A percentile compares a stretch with the other conserved stretches of the same genome.
Evolutionary conservation across 257 asterid species (phyloP).

Genomic region (Penstemon davidsonii): DNA sequence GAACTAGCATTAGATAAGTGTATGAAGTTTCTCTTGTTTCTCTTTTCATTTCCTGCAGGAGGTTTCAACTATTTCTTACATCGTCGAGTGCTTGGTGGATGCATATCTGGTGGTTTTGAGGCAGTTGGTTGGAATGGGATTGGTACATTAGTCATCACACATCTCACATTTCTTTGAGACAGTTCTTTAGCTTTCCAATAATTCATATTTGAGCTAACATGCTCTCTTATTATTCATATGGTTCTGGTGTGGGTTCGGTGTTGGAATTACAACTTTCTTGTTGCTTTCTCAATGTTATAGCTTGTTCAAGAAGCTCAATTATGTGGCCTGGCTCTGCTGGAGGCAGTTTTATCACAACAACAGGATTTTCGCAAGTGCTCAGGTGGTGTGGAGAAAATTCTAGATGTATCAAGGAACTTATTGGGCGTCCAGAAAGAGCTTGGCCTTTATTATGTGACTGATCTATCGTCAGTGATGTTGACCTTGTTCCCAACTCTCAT

Average conservation of each 20-base stretch:
- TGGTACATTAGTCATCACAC: constrained; percentile 46
- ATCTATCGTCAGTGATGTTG: constrained; percentile 52
- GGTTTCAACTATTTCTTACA: constrained; percentile 39
- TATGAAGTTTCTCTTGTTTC: constrained; percentile 14
- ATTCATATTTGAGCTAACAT: constrained; percentile 21
- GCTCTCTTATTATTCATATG: constrained; percentile 11
- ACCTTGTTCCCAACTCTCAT: constrained; percentile 61
- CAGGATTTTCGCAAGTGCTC: constrained; percentile 48
- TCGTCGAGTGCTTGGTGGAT: constrained; percentile 63
- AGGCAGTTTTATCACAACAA: constrained; percentile 54
- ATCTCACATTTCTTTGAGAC: constrained; percentile 21
- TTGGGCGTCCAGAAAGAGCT: constrained; percentile 79
- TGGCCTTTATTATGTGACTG: constrained; percentile 61
- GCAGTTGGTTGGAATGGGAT: constrained; percentile 63
- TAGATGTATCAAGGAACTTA: constrained; percentile 61
- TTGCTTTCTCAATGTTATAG: constrained; percentile 42
- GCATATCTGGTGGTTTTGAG: constrained; percentile 72
- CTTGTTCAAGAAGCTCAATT: constrained; percentile 67
- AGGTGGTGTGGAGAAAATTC: constrained; percentile 63
- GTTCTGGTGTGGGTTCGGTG: constrained; percentile 18
- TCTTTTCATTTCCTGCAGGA: constrained; percentile 52
- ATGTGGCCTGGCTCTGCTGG: constrained; percentile 70
- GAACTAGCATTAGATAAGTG: constrained; percentile 14
- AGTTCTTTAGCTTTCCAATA: constrained; percentile 9
- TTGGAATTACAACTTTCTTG: constrained; percentile 14